These are phyloP conservation scores for Myriosclerotinia scirpicola DNA, from an alignment of 2,329 filamentous ascomycete genomes.

Conservation along the genomic window DNA sequence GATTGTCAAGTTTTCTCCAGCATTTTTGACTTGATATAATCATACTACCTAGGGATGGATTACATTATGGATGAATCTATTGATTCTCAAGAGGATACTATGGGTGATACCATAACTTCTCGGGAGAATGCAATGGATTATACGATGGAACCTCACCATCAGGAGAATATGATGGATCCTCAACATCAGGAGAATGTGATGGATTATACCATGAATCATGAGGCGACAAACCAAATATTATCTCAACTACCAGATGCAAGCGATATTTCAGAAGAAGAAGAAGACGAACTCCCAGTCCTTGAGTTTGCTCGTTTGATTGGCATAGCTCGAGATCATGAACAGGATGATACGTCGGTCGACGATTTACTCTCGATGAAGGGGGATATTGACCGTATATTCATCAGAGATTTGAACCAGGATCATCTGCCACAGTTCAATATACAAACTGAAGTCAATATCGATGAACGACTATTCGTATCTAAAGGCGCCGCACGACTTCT, in stretches of 20 bases:
- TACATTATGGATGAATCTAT: not conserved
- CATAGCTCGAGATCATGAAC: conserved; percentile 33
- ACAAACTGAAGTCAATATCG: conserved; percentile 23
- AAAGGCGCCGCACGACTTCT: conserved; percentile 34
- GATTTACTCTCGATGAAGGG: conserved; percentile 29
- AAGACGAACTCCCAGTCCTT: conserved; percentile 31
- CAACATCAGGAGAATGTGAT: not conserved
- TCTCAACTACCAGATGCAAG: conserved; percentile 9
- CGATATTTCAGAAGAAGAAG: conserved; percentile 15
- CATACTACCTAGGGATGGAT: not conserved
- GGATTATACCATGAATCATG: conserved; percentile 6
- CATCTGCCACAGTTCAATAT: conserved; percentile 31
- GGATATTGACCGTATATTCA: not conserved
- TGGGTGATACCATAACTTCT: not conserved
- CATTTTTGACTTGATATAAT: not conserved
- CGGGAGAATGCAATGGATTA: not conserved
- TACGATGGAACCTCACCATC: not conserved
- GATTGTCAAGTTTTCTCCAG: not conserved
- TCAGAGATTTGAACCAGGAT: conserved; percentile 17
- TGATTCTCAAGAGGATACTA: not conserved
- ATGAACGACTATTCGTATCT: conserved; percentile 34
- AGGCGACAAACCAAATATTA: not conserved
- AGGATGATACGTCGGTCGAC: conserved; percentile 25
- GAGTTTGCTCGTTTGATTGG: conserved; percentile 38
- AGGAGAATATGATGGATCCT: not conserved